Conservation (phyloP, 139 green algal genomes). For the Eudorina sp. region DNA sequence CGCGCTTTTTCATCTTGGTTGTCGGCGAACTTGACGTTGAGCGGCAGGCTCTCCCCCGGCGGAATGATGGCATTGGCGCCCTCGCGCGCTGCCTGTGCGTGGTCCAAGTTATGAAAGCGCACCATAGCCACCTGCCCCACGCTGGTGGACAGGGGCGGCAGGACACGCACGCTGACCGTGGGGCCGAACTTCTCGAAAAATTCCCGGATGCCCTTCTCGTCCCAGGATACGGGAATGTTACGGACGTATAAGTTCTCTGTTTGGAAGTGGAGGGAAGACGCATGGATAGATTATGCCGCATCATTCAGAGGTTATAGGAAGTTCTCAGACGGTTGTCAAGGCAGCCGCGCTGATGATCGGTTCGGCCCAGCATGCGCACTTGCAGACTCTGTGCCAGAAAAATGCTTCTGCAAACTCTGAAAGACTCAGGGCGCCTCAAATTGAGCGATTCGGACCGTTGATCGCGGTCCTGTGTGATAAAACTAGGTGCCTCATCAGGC, state of each 20-base stretch:
- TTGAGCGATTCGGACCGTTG: too few species aligned
- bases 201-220: conserved; percentile 7
- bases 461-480: too few species aligned
- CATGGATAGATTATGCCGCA: too few species aligned
- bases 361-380: too few species aligned
- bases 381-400: too few species aligned
- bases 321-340: too few species aligned
- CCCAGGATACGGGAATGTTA: conserved; percentile 6
- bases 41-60: conserved; percentile 2
- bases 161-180: not conserved
- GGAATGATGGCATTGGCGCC: conserved; percentile 4
- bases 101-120: not conserved
- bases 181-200: conserved; percentile 12
- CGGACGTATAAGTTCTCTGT: conserved; percentile 47
- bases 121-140: conserved; percentile 18
- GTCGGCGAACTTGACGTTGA: conserved; percentile 46
- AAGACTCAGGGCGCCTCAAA: too few species aligned
- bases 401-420: too few species aligned
- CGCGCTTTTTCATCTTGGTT: conserved; percentile 18
- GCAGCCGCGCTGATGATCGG: too few species aligned
- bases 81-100: conserved; percentile 21
- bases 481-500: too few species aligned
- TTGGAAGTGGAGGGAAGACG: not conserved
- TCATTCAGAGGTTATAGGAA: too few species aligned
- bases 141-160: conserved; percentile 10